A percentile compares a stretch with the other conserved stretches of the same genome.
Conservation (phyloP, 2,329 filamentous ascomycete genomes). For the Alternaria rosae region DNA sequence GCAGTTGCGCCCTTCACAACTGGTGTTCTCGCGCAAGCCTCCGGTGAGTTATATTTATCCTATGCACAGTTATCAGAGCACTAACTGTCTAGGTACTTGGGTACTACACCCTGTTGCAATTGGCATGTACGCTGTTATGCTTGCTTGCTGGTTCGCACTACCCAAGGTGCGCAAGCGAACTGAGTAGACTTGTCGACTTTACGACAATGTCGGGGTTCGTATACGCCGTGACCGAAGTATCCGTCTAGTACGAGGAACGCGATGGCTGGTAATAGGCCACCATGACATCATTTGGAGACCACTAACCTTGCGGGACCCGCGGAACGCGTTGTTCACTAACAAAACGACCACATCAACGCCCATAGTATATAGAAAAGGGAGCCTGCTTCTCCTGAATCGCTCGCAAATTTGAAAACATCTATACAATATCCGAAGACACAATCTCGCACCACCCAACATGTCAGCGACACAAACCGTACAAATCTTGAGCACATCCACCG, state of each 20-base stretch:
- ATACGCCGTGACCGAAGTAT: neutral
- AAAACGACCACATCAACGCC: neutral
- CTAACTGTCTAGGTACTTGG: constrained; percentile 61
- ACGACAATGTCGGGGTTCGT: neutral
- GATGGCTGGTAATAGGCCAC: neutral
- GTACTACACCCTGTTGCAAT: constrained; percentile 73
- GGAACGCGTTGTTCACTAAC: constrained; percentile 2
- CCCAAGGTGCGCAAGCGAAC: constrained; percentile 66
- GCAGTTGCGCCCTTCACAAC: constrained; percentile 72
- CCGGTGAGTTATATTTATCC: neutral
- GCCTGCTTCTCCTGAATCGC: neutral
- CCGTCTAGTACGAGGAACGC: neutral
- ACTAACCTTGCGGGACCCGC: neutral
- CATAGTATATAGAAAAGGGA: neutral
- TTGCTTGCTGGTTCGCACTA: constrained; percentile 68
- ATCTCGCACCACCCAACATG: constrained; percentile 10
- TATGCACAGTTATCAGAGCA: neutral
- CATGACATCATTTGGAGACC: constrained; percentile 17
- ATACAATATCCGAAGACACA: neutral
- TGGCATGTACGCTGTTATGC: constrained; percentile 69
- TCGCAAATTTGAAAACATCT: neutral
- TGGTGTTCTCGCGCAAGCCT: constrained; percentile 67
- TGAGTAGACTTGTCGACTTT: constrained; percentile 54
- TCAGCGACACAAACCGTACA: constrained; percentile 26
- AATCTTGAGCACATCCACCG: constrained; percentile 39